phyloP scores from a whole-genome alignment of 306 rosid species.

The Purshia tridentata region DNA sequence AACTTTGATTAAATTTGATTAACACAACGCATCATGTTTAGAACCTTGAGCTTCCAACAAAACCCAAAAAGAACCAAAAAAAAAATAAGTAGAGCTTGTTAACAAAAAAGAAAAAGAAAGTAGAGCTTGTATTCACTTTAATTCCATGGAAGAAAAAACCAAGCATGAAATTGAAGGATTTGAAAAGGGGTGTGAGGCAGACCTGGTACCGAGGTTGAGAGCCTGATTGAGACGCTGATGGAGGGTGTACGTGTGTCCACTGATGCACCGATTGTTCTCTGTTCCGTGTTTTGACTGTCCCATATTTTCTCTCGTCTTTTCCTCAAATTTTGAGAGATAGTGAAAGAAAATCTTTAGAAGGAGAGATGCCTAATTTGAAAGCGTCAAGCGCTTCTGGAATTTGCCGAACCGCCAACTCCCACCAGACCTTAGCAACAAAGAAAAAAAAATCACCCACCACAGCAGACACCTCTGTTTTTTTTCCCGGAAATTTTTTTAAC shows the following conservation, averaged over 20 bases:
- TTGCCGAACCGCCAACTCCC: background rate
- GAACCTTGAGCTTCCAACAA: background rate
- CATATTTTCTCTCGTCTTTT: conserved; percentile 23
- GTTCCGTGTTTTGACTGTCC: conserved; percentile 44
- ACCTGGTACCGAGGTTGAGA: conserved; percentile 79
- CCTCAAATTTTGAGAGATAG: background rate
- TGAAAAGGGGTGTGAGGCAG: background rate
- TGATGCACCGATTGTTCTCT: conserved; percentile 40
- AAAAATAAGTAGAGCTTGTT: no score
- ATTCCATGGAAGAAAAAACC: background rate
- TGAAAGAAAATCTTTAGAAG: background rate
- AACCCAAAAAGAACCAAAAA: background rate
- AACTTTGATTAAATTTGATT: background rate
- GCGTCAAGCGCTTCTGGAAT: background rate
- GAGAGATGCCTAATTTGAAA: background rate
- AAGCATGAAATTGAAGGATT: background rate
- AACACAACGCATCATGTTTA: no score
- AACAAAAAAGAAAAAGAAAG: no score
- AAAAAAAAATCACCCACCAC: no score
- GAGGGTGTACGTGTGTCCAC: conserved; percentile 47
- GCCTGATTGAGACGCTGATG: conserved; percentile 73
- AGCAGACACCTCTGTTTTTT: background rate
- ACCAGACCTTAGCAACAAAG: no score
- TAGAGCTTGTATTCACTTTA: no score
- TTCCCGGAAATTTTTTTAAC: no score